These are phyloP conservation scores for Calonectria pteridis DNA, from an alignment of 2,329 filamentous ascomycete species.

Conservation along the genomic window DNA sequence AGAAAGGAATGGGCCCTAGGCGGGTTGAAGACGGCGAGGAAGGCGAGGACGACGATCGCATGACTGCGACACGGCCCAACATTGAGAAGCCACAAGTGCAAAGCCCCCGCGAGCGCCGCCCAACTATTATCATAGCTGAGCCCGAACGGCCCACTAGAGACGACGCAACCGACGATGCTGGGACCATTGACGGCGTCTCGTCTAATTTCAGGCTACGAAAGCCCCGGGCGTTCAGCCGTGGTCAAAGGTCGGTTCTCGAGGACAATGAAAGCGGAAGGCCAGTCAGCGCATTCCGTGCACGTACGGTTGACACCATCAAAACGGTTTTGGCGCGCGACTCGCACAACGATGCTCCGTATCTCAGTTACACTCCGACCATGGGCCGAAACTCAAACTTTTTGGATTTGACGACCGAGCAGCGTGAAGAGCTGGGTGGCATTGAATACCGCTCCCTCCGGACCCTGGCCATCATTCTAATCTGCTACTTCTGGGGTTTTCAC, in stretches of 20 bases:
- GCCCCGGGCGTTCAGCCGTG: slow-evolving; percentile 54
- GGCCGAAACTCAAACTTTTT: slow-evolving; percentile 94
- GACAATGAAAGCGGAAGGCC: slow-evolving; percentile 46
- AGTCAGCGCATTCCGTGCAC: slow-evolving; percentile 50
- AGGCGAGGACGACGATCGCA: slow-evolving; percentile 51
- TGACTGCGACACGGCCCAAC: slow-evolving; percentile 40
- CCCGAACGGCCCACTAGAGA: slow-evolving; percentile 59
- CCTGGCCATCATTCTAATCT: slow-evolving; percentile 80
- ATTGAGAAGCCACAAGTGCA: slow-evolving; percentile 44
- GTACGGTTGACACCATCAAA: slow-evolving; percentile 71
- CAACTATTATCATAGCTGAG: slow-evolving; percentile 77
- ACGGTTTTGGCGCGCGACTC: slow-evolving; percentile 67
- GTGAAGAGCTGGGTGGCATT: slow-evolving; percentile 95
- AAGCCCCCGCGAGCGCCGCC: slow-evolving; percentile 54
- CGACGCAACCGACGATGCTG: slow-evolving; percentile 56
- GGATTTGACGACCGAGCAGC: slow-evolving; percentile 87
- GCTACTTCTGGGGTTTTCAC: slow-evolving; percentile 88
- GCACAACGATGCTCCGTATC: slow-evolving; percentile 80
- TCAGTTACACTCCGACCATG: slow-evolving; percentile 93
- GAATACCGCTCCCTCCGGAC: slow-evolving; percentile 95
- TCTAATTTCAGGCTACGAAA: slow-evolving; percentile 58
- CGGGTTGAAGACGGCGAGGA: slow-evolving; percentile 59
- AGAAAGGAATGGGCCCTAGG: slow-evolving; percentile 80
- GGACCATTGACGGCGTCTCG: slow-evolving; percentile 55
- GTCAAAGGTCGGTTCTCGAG: slow-evolving; percentile 55